A percentile compares a stretch with the other conserved stretches of the same genome.
phyloP scores from a whole-genome alignment of 2,329 filamentous ascomycete genomes.

The Fonsecaea pedrosoi region DNA sequence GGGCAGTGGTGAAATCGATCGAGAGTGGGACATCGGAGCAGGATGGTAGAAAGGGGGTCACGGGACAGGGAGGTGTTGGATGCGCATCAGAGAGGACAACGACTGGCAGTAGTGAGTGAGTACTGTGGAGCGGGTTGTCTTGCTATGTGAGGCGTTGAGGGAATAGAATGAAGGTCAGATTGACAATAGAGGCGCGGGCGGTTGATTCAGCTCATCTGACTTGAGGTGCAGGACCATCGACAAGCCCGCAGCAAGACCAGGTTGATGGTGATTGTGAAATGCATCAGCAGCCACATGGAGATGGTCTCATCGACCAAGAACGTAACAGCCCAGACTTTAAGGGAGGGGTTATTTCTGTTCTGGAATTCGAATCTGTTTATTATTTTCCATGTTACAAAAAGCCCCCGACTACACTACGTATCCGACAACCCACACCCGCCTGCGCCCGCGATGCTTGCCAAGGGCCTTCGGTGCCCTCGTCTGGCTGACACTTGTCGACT shows the following conservation, averaged over 20 bases:
- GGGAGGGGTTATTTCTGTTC: conserved; percentile 7
- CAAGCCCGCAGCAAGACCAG: conserved; percentile 2
- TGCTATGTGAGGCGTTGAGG: conserved; percentile 4
- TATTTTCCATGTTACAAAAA: conserved; percentile 1
- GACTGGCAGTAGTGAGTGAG: conserved; percentile 10
- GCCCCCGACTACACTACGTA: not conserved
- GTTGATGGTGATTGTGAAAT: conserved; percentile 6
- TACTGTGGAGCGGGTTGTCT: conserved; percentile 12
- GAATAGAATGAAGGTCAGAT: not conserved
- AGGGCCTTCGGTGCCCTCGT: not conserved
- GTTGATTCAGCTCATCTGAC: conserved; percentile 9
- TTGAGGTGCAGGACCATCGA: conserved; percentile 4
- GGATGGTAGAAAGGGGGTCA: conserved; percentile 44
- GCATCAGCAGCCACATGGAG: conserved; percentile 16
- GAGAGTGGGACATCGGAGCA: conserved; percentile 79
- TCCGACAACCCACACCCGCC: not conserved
- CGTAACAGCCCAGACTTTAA: not conserved
- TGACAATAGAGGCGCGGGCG: not conserved
- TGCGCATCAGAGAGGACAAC: conserved; percentile 12
- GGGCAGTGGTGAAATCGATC: conserved; percentile 83
- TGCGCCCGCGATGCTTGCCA: not conserved
- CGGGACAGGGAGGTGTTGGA: conserved; percentile 1
- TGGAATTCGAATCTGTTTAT: not conserved
- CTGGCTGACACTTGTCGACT: not conserved
- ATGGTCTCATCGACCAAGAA: not conserved